Conservation (phyloP, 2,329 filamentous ascomycete genomes). For the Fonsecaea pedrosoi region DNA sequence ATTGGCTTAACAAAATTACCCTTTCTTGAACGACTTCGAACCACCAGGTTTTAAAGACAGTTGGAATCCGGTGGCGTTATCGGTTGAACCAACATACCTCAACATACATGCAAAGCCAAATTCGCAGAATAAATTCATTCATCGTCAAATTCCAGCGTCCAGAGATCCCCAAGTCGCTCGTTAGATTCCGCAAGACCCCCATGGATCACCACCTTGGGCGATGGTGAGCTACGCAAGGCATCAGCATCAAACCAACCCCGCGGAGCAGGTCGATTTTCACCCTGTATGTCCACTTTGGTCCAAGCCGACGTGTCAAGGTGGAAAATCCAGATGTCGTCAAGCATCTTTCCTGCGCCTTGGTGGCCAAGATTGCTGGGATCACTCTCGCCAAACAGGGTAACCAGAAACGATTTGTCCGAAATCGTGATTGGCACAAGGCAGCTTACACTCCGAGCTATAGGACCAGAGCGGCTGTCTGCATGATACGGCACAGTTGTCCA, state of each 20-base stretch:
- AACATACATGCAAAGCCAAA: background rate
- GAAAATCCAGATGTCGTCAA: slow-evolving; percentile 60
- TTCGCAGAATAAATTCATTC: background rate
- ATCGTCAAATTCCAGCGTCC: slow-evolving; percentile 41
- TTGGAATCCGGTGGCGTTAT: background rate
- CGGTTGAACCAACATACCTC: background rate
- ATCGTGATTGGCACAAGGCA: slow-evolving; percentile 53
- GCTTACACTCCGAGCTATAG: slow-evolving; percentile 57
- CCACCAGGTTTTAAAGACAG: no score
- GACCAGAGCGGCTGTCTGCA: slow-evolving; percentile 3
- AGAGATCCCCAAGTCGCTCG: slow-evolving; percentile 58
- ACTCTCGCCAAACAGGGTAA: slow-evolving; percentile 62
- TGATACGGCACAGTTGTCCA: slow-evolving; percentile 47
- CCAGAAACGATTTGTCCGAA: slow-evolving; percentile 46
- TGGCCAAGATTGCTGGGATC: slow-evolving; percentile 62
- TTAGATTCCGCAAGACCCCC: slow-evolving; percentile 62
- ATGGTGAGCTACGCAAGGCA: slow-evolving; percentile 42
- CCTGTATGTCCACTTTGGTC: slow-evolving; percentile 31
- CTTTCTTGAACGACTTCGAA: no score
- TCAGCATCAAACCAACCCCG: slow-evolving; percentile 64
- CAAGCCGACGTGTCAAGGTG: slow-evolving; percentile 47
- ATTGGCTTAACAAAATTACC: no score
- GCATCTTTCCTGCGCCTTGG: slow-evolving; percentile 63
- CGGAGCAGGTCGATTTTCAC: slow-evolving; percentile 45
- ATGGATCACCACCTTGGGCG: slow-evolving; percentile 52